These are phyloP conservation scores for Globisporangium polare DNA, from an alignment of 352 stramenopile species.

Conservation along the genomic window DNA sequence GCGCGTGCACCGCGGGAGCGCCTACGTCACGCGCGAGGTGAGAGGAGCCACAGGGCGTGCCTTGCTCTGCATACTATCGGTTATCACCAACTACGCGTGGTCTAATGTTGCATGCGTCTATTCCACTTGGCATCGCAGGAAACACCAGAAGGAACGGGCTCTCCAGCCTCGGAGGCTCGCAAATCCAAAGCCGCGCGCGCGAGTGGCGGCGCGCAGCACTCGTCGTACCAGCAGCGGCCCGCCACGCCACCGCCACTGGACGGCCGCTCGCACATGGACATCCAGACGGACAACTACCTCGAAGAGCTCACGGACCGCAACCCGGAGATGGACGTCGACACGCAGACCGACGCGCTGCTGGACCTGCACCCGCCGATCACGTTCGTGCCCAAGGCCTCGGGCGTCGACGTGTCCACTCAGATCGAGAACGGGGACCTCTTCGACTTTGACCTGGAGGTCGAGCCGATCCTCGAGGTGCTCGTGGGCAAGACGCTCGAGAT, in stretches of 20 bases:
- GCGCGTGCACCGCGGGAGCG: conserved; percentile 92
- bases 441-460: conserved; percentile 94
- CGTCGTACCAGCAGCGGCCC: conserved; percentile 26
- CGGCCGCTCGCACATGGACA: conserved; percentile 89
- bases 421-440: conserved; percentile 93
- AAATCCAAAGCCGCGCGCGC: conserved; percentile 11
- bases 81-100: too few species aligned
- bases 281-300: conserved; percentile 94
- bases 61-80: too few species aligned
- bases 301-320: conserved; percentile 92
- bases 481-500: conserved; percentile 94
- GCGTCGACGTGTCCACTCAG: conserved; percentile 87
- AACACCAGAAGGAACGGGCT: conserved; percentile 20
- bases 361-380: conserved; percentile 80
- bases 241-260: conserved; percentile 84
- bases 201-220: neutral
- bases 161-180: neutral
- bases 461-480: conserved; percentile 93
- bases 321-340: conserved; percentile 85
- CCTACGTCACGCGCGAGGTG: conserved; percentile 78
- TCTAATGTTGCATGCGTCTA: too few species aligned
- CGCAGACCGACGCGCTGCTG: conserved; percentile 90
- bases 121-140: too few species aligned
- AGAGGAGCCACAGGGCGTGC: neutral
- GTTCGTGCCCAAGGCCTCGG: conserved; percentile 87